A percentile compares a stretch with the other conserved stretches of the same genome.
Conservation (phyloP, 1,139 yeast species). For the Pichia sp. region DNA sequence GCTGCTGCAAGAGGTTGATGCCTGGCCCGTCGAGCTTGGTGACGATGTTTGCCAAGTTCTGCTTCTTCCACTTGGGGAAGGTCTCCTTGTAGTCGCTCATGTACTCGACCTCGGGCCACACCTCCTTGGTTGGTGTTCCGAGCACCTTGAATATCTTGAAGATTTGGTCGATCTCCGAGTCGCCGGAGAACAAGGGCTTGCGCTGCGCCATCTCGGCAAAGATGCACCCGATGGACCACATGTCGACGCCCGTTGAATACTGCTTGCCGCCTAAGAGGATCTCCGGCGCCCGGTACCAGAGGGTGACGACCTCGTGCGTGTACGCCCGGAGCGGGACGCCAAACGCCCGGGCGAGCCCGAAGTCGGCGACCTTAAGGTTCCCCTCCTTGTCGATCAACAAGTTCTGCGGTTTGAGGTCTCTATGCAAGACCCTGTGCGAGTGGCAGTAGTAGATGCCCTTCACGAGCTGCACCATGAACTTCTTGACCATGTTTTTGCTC, state of each 20-base stretch:
- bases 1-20: slow-evolving; percentile 70
- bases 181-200: slow-evolving; percentile 95
- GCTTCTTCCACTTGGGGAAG: slow-evolving; percentile 91
- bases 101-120: slow-evolving; percentile 95
- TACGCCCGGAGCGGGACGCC: slow-evolving; percentile 96
- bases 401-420: slow-evolving; percentile 96
- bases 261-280: slow-evolving; percentile 93
- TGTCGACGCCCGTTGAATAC: slow-evolving; percentile 96
- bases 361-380: slow-evolving; percentile 90
- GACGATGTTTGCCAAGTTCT: slow-evolving; percentile 66
- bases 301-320: slow-evolving; percentile 95
- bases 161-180: slow-evolving; percentile 95
- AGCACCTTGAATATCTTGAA: slow-evolving; percentile 87
- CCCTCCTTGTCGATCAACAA: slow-evolving; percentile 93
- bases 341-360: slow-evolving; percentile 94
- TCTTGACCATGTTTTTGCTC: slow-evolving; percentile 85
- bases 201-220: slow-evolving; percentile 98
- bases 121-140: slow-evolving; percentile 92
- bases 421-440: slow-evolving; percentile 88
- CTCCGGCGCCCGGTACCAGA: slow-evolving; percentile 98
- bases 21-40: slow-evolving; percentile 81
- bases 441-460: slow-evolving; percentile 95
- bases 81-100: slow-evolving; percentile 93
- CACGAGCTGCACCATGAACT: slow-evolving; percentile 88
- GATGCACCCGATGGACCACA: slow-evolving; percentile 98